These are phyloP conservation scores for Alternaria triticimaculans DNA, from an alignment of 2,329 filamentous ascomycete species.

Conservation along the genomic window DNA sequence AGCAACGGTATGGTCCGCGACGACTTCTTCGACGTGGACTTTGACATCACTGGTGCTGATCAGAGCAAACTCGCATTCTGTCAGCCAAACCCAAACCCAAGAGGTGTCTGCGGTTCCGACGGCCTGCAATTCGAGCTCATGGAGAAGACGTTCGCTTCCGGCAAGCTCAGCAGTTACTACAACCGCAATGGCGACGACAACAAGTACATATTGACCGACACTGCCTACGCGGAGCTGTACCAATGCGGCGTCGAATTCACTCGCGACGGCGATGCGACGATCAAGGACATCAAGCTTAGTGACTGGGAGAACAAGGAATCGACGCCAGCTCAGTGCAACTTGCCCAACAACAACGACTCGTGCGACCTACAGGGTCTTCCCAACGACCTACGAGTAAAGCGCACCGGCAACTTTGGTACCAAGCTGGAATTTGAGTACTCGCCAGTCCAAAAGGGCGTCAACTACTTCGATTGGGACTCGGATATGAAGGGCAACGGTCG, in stretches of 20 bases:
- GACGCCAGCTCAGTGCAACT: not conserved
- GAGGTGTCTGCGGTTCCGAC: conserved; percentile 8
- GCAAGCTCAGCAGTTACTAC: conserved; percentile 16
- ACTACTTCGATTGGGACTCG: conserved; percentile 10
- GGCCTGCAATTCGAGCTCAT: conserved; percentile 11
- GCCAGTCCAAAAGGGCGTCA: conserved; percentile 1
- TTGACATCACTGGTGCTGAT: conserved; percentile 7
- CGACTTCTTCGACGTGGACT: conserved; percentile 10
- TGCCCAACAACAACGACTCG: conserved; percentile 4
- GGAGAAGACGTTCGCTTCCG: not conserved
- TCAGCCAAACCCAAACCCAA: not conserved
- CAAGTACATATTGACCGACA: conserved; percentile 8
- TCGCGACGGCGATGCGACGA: conserved; percentile 3
- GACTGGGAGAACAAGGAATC: conserved; percentile 6
- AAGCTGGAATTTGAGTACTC: conserved; percentile 12
- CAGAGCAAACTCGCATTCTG: conserved; percentile 12
- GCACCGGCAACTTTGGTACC: conserved; percentile 5
- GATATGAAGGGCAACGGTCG: conserved; percentile 10
- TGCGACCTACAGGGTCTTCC: conserved; percentile 9
- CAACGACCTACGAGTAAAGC: conserved; percentile 10
- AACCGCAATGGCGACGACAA: conserved; percentile 10
- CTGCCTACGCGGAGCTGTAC: conserved; percentile 10
- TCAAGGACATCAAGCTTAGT: conserved; percentile 1
- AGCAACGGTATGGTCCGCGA: not conserved
- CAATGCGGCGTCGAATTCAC: conserved; percentile 16